Base-by-base conservation (phyloP, 2,329 filamentous ascomycete species). In the Boeremia exigua region DNA sequence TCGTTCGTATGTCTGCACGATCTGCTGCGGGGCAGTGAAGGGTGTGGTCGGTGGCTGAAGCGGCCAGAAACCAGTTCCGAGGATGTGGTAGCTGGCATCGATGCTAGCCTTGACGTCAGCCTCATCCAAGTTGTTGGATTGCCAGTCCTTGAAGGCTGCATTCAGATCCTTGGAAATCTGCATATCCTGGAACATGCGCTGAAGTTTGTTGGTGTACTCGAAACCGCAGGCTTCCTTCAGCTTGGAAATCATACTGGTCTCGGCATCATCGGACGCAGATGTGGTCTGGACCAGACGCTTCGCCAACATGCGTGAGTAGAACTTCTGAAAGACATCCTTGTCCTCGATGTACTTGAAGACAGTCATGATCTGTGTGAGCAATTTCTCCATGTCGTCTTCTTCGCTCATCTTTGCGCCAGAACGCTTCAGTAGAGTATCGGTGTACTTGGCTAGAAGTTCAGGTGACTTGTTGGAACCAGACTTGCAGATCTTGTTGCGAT, bases 331-430 rank as follows among this genome's bases (percentile, higher is more conserved):
- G 5, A 99, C 96, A 71, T 99, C 95, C 82, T 99, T 99, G 79
- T 99, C 96, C 75, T 99, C 95, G 61, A 99, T 98, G 78, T 99
- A 99, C 80, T 98, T 98, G 86, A 99, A 99, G 51, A 99, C 92
- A 1, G 94, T 97, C 95, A 99, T 99, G 69, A 99, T 95, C 75
- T 97, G 91, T 17, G 86, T 87, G 28, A 98, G 81, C 29, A 92
- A 89, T 63, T 89, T 88, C 78, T 99, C 95, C 68, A 98, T 84
- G 71, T 99, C 94, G 29, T 91, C 89, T 72, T 99, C 95, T 72
- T 98, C 95, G 12, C 92, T 91, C 67, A 92, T 92, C 66, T 93
- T 96, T 28, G 90, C 90, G 64, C 91, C 68, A 15, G 75, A 94
- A 82, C 96, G 97, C 77, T 95, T 94, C 47, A 99, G 82, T 29